Evolutionary conservation across 2,329 filamentous ascomycete genomes (phyloP), one percentile per base, ranked within the genome.

Genomic region (Verticillium tricorpus): DNA sequence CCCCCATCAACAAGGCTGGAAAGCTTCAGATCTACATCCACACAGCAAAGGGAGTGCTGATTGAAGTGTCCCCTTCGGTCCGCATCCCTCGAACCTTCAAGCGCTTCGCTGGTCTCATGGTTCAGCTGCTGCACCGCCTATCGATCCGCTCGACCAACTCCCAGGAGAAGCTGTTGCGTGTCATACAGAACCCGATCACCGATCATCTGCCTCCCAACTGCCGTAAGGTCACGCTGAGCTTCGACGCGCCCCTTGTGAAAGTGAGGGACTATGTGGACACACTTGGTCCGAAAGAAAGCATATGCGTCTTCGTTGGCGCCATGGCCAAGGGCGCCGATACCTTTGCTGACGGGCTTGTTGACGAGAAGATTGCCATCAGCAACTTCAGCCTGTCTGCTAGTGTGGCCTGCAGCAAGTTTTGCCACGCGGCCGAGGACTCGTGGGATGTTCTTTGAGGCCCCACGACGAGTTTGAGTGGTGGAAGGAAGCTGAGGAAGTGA

Each of bases 391-490:
- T 99, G 66, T 97, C 92, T 72, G 95, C 95, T 64, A 98, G 94
- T 80, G 95, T 99, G 65, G 94, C 95, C 54, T 99, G 95, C 84
- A 97, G 94, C 86, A 99, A 98, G 78, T 98, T 99, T 82, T 98
- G 95, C 78, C 95, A 99, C 77, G 95, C 94, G 50, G 94, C 93
- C 54, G 95, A 99, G 78, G 95, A 99, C 76, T 89, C 90, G 39
- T 99, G 95, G 95, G 88, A 92, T 73, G 91, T 99, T 69, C 85
- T 97, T 71, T 99, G 88, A 83, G 56, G 45, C 19, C 22, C 9
- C 45, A 22, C 12, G 19, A 3, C 9, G n/a, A 25, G 61, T 66
- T 64, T 62, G 40, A 64, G 50, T 56, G 31, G 60, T 62, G 52
- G 56, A 32, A 56, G 45, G 56, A 32, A 56, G 8, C 32, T 17